A percentile compares a stretch with the other conserved stretches of the same genome.
Evolutionary conservation across 345 rosid genomes (phyloP).

Genomic region (Angophora floribunda): DNA sequence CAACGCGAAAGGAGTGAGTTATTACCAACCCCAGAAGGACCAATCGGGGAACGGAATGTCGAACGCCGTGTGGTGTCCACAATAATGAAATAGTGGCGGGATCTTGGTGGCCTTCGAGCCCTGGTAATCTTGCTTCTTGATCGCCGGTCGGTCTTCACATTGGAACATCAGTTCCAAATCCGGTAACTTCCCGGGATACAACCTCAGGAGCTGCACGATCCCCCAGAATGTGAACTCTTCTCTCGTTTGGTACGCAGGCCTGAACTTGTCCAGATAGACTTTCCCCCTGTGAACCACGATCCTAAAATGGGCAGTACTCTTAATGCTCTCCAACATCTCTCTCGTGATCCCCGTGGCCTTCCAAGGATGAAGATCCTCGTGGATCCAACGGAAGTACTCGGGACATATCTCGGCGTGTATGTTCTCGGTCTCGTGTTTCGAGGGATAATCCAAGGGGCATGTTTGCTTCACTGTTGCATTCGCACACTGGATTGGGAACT

Average conservation of each 20-base stretch:
- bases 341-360: conserved; percentile 38
- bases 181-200: conserved; percentile 55
- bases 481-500: not conserved
- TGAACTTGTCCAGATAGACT: conserved; percentile 35
- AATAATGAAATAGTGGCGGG: conserved; percentile 57
- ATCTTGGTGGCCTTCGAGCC: conserved; percentile 13
- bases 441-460: conserved; percentile 20
- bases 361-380: conserved; percentile 47
- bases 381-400: conserved; percentile 65
- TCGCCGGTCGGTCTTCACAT: conserved; percentile 29
- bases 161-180: conserved; percentile 56
- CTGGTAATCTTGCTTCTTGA: conserved; percentile 14
- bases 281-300: conserved; percentile 31
- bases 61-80: not conserved
- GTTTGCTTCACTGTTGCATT: conserved; percentile 6
- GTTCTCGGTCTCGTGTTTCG: conserved; percentile 2
- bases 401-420: conserved; percentile 28
- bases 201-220: conserved; percentile 52
- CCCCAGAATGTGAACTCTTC: conserved; percentile 69
- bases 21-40: conserved; percentile 83
- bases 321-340: conserved; percentile 32
- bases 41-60: conserved; percentile 62
- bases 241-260: conserved; percentile 37
- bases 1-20: not conserved
- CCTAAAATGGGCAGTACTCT: conserved; percentile 31